A percentile compares a stretch with the other conserved stretches of the same genome.
Evolutionary conservation across 768 basidiomycete species (phyloP).

Genomic region (Naganishia friedmannii): DNA sequence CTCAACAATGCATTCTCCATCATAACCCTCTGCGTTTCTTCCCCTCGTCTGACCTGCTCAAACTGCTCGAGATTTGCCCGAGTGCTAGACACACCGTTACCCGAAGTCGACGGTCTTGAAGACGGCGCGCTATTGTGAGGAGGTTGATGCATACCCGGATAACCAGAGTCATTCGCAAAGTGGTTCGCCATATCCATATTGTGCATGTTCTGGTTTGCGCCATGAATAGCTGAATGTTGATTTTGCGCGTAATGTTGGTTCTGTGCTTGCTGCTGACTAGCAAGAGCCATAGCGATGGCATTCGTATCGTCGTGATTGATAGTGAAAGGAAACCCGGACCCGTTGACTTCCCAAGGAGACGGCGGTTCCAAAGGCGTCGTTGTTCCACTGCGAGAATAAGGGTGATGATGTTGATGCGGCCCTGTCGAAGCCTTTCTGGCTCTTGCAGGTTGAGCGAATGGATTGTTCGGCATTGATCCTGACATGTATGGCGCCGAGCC

Average conservation of each 20-base stretch:
- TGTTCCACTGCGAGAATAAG: conserved; percentile 28
- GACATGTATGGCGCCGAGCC: conserved; percentile 6
- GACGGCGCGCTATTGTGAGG: neutral
- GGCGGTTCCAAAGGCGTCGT: conserved; percentile 28
- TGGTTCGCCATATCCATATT: neutral
- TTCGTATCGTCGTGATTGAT: conserved; percentile 10
- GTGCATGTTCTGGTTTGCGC: neutral
- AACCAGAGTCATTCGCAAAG: neutral
- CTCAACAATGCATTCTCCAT: conserved; percentile 19
- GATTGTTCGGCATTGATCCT: conserved; percentile 14
- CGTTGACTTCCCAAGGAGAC: conserved; percentile 27
- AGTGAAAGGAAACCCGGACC: conserved; percentile 9
- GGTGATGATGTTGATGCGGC: conserved; percentile 29
- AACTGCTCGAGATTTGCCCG: neutral
- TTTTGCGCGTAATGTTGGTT: neutral
- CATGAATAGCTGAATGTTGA: neutral
- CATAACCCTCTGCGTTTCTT: conserved; percentile 21
- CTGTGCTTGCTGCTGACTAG: conserved; percentile 21
- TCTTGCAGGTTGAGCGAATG: conserved; percentile 23
- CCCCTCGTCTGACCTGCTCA: neutral
- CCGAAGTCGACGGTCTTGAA: neutral
- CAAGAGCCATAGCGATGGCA: conserved; percentile 16
- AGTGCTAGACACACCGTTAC: neutral
- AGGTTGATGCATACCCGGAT: neutral
- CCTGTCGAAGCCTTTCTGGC: conserved; percentile 19